A percentile compares a stretch with the other conserved stretches of the same genome.
Conservation (phyloP, 768 basidiomycete genomes). For the Leccinum fibrillosum region DNA sequence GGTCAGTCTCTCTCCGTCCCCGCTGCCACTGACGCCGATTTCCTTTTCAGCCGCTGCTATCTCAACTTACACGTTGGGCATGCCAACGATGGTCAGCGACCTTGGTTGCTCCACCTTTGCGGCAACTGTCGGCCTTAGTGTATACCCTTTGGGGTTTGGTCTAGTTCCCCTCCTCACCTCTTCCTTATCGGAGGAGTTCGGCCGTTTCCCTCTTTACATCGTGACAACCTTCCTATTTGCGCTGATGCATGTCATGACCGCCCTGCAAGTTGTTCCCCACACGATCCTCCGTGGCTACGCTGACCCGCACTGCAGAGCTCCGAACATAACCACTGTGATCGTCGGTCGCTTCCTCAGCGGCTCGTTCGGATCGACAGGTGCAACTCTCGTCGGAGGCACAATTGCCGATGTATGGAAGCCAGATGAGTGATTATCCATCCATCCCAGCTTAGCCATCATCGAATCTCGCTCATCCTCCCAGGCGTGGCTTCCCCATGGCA, state of each 20-base stretch:
- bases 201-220: slow-evolving; percentile 58
- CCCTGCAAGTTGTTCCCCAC: slow-evolving; percentile 21
- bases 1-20: slow-evolving; percentile 19
- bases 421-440: slow-evolving; percentile 44
- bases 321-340: slow-evolving; percentile 60
- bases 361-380: slow-evolving; percentile 63
- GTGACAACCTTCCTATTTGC: slow-evolving; percentile 48
- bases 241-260: slow-evolving; percentile 44
- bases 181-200: slow-evolving; percentile 72
- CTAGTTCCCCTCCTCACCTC: slow-evolving; percentile 63
- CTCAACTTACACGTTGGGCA: slow-evolving; percentile 54
- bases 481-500: slow-evolving; percentile 77
- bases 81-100: slow-evolving; percentile 50
- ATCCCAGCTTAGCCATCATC: not conserved
- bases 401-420: slow-evolving; percentile 68
- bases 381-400: slow-evolving; percentile 74
- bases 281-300: not conserved
- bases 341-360: slow-evolving; percentile 64
- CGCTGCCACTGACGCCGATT: not conserved
- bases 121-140: slow-evolving; percentile 47
- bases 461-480: slow-evolving; percentile 27
- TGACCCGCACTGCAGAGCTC: slow-evolving; percentile 27
- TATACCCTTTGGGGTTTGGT: slow-evolving; percentile 61
- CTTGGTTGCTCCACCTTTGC: slow-evolving; percentile 43
- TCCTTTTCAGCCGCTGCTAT: slow-evolving; percentile 42